Evolutionary conservation across 768 basidiomycete species (phyloP), one percentile per base, ranked within the genome.

Genomic region (Lactarius indigo): DNA sequence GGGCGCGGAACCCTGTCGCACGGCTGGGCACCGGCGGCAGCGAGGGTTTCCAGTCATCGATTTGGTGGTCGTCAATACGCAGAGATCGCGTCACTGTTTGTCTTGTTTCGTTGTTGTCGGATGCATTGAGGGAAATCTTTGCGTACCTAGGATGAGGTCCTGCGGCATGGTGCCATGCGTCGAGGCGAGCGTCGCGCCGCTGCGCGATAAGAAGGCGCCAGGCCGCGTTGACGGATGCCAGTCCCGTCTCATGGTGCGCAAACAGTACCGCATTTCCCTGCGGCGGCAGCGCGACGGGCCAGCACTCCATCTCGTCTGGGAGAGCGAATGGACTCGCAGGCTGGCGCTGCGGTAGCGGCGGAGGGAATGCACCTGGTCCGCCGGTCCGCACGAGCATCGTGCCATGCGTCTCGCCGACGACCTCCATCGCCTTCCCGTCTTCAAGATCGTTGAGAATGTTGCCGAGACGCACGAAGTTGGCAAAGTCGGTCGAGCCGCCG

Each of bases 11-110:
- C 23, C 52, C 47, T 13, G 23, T 3, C 7, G 57, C 31, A 18
- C 33, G 63, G 15, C 59, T 23, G 0, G 39, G 57, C 10, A 42
- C 4, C 2, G 57, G 28, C n/a, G 60, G 55, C 20, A 15, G 55
- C n/a, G 62, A 57, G 3, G 68, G 57, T n/a, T 50, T 41, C 65
- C 70, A 69, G 20, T 69, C 70, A 4, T 66, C 55, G 18, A 69
- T 37, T n/a, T 42, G 55, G 60, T 63, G 12, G 52, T 71, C 64
- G 12, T 71, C 42, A 8, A 64, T 37, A 28, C 57, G 57, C 41
- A 63, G 35, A 5, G 58, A 66, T 4, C 65, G 62, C 6, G 63
- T 69, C 26, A 71, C 70, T 71, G 44, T 41, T 2, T n/a, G n/a
- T n/a, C n/a, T n/a, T n/a, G n/a, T 47, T 47, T 47, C 7, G n/a